Percentiles rank a stretch among this genome's conserved stretches.
These are phyloP conservation scores for Neocatenulostroma microsporum DNA, from an alignment of 2,329 filamentous ascomycete species.

Conservation along the genomic window DNA sequence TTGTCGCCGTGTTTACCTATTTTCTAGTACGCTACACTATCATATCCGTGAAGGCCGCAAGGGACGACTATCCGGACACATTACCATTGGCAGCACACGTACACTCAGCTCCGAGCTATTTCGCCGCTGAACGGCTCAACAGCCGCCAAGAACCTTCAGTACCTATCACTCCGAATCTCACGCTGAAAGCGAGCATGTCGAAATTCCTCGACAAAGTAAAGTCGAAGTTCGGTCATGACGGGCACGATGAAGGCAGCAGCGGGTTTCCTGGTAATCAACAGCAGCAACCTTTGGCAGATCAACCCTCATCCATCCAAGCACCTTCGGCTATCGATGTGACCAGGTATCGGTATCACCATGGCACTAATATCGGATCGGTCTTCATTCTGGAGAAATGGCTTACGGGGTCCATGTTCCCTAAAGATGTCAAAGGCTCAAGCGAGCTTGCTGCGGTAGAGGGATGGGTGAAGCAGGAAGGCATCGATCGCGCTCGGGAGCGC, in stretches of 20 bases:
- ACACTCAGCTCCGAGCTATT: no score
- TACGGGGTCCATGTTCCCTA: constrained; percentile 43
- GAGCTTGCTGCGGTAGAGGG: constrained; percentile 48
- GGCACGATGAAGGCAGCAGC: constrained; percentile 11
- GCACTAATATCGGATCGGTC: constrained; percentile 51
- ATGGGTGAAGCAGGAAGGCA: constrained; percentile 40
- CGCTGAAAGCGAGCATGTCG: constrained; percentile 29
- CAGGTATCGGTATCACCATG: constrained; percentile 54
- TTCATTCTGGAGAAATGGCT: constrained; percentile 57
- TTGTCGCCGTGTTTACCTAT: constrained; percentile 15
- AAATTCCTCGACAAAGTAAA: constrained; percentile 34
- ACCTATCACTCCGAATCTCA: no score
- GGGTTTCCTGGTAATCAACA: constrained; percentile 12
- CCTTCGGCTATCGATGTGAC: constrained; percentile 37
- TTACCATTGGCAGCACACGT: no score
- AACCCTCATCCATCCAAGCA: constrained; percentile 27
- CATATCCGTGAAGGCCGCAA: no score
- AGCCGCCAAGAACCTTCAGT: no score
- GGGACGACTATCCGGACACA: no score
- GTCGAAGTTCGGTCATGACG: constrained; percentile 22
- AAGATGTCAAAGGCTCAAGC: constrained; percentile 35
- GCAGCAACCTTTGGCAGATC: constrained; percentile 15
- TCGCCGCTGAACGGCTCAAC: no score
- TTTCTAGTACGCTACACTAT: constrained; percentile 13
- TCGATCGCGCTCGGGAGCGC: constrained; percentile 41